Conservation (phyloP, 2,329 filamentous ascomycete species). For the Leptographium wingfieldii region DNA sequence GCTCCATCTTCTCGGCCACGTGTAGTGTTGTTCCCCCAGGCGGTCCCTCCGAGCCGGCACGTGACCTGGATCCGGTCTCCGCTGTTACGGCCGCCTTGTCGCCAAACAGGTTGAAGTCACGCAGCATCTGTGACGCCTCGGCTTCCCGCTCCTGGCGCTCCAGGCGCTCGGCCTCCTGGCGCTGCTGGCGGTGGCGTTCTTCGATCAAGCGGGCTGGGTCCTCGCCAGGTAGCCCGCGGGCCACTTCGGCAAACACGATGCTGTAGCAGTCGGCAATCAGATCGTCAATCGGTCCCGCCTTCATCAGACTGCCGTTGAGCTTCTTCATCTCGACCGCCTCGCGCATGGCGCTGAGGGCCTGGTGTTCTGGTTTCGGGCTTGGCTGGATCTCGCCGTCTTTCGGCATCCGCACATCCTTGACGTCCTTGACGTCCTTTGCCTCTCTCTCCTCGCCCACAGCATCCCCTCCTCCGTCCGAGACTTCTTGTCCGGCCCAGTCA, state of each 20-base stretch:
- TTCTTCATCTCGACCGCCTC: constrained; percentile 49
- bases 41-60: constrained; percentile 13
- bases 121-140: constrained; percentile 13
- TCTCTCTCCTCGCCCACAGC: neutral
- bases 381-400: neutral
- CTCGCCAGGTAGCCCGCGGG: constrained; percentile 42
- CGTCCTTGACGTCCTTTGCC: neutral
- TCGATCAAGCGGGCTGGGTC: constrained; percentile 34
- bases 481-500: constrained; percentile 32
- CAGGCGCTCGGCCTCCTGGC: constrained; percentile 17
- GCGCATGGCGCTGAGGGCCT: constrained; percentile 40
- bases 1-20: constrained; percentile 24
- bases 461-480: neutral
- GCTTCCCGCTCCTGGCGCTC: constrained; percentile 9
- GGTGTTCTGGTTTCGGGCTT: constrained; percentile 18
- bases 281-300: constrained; percentile 75
- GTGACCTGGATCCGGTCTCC: neutral
- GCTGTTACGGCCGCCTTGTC: neutral
- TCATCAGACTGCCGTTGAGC: constrained; percentile 80
- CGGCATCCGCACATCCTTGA: no score
- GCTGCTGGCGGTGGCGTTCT: constrained; percentile 23
- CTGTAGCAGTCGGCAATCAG: constrained; percentile 87
- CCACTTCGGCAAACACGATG: constrained; percentile 56
- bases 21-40: constrained; percentile 4
- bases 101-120: constrained; percentile 9